These are phyloP conservation scores for Floccularia luteovirens DNA, from an alignment of 768 basidiomycete genomes.

Conservation along the genomic window DNA sequence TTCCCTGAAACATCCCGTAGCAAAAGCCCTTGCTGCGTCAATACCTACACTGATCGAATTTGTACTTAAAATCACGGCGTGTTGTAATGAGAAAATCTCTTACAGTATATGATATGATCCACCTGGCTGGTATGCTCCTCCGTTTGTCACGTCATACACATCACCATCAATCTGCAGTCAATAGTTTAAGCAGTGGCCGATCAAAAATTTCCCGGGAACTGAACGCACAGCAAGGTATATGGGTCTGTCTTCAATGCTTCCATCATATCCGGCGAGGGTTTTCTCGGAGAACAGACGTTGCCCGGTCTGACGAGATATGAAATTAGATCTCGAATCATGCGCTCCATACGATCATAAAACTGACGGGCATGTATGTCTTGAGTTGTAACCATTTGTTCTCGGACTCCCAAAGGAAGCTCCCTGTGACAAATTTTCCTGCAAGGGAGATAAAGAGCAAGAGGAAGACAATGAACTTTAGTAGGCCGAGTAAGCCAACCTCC, in stretches of 20 bases:
- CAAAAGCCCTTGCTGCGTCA: constrained; percentile 90
- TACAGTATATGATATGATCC: constrained; percentile 76
- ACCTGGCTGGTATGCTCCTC: constrained; percentile 79
- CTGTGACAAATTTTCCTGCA: constrained; percentile 79
- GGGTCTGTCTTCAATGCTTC: constrained; percentile 53
- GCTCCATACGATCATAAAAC: constrained; percentile 12
- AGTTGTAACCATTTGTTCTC: constrained; percentile 54
- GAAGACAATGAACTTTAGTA: constrained; percentile 65
- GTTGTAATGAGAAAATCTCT: constrained; percentile 15
- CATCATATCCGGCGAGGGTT: constrained; percentile 62
- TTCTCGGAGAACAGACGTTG: constrained; percentile 72
- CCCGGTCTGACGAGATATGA: constrained; percentile 34
- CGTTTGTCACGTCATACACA: constrained; percentile 87
- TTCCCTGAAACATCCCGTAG: constrained; percentile 86
- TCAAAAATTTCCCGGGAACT: constrained; percentile 9
- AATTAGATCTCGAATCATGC: constrained; percentile 6
- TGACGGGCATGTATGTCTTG: constrained; percentile 60
- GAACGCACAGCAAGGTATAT: constrained; percentile 81
- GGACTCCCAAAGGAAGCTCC: constrained; percentile 83
- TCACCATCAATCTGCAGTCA: constrained; percentile 73
- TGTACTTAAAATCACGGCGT: constrained; percentile 12
- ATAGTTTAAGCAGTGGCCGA: constrained; percentile 8
- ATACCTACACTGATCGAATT: constrained; percentile 52
- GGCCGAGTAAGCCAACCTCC: constrained; percentile 55
- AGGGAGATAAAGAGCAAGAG: constrained; percentile 44